phyloP scores from a whole-genome alignment of 257 asterid genomes.

The Penstemon eatonii region DNA sequence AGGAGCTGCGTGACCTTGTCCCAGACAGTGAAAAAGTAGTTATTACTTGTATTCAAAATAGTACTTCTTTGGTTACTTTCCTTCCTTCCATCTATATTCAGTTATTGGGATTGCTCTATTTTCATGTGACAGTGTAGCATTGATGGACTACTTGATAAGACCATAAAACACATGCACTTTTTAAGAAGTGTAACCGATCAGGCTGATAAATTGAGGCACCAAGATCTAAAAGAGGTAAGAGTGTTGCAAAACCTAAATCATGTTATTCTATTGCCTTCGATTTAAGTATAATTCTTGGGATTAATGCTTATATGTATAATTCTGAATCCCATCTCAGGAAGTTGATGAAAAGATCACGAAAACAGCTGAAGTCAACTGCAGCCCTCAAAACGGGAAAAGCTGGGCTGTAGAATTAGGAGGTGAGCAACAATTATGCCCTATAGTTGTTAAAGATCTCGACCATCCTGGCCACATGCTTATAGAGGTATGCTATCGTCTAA shows the following conservation, averaged over 20 bases:
- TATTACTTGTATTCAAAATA: conserved; percentile 19
- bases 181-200: conserved; percentile 60
- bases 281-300: neutral
- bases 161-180: conserved; percentile 88
- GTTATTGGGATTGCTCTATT: conserved; percentile 22
- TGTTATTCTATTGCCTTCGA: neutral
- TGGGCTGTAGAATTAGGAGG: conserved; percentile 86
- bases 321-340: conserved; percentile 36
- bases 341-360: conserved; percentile 34
- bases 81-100: conserved; percentile 17
- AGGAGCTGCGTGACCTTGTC: conserved; percentile 88
- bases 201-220: conserved; percentile 67
- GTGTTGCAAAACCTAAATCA: neutral
- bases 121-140: conserved; percentile 78
- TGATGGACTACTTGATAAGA: conserved; percentile 86
- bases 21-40: conserved; percentile 76
- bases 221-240: conserved; percentile 52
- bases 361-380: conserved; percentile 39
- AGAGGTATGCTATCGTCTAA: conserved; percentile 48
- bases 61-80: conserved; percentile 1
- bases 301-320: conserved; percentile 8
- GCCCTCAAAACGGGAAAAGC: conserved; percentile 60
- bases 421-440: conserved; percentile 64
- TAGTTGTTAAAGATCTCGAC: conserved; percentile 78
- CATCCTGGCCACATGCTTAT: conserved; percentile 87